These are phyloP conservation scores for Andrographis paniculata DNA, from an alignment of 305 asterid species.

Conservation along the genomic window DNA sequence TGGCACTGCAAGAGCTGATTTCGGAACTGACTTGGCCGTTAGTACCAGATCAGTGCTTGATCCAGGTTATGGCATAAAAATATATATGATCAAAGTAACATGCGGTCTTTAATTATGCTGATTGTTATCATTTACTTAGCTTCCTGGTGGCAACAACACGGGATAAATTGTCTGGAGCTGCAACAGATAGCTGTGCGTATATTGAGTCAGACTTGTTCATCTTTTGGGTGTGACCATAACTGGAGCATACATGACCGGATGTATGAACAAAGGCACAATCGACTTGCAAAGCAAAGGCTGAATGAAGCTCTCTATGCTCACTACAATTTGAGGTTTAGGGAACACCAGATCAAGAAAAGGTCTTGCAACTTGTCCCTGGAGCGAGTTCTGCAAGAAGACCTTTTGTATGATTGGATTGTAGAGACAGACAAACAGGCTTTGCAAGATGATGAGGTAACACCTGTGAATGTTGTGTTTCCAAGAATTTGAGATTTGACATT, in stretches of 20 bases:
- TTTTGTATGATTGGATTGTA: constrained; percentile 71
- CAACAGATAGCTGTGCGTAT: constrained; percentile 84
- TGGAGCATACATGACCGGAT: constrained; percentile 84
- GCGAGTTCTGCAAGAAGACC: constrained; percentile 60
- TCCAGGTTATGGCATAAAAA: constrained; percentile 61
- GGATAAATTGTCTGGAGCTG: constrained; percentile 87
- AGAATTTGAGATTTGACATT: constrained; percentile 9
- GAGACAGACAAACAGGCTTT: constrained; percentile 59
- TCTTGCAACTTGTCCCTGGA: constrained; percentile 40
- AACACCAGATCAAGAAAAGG: constrained; percentile 75
- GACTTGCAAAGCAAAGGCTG: constrained; percentile 63
- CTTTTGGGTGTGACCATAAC: constrained; percentile 82
- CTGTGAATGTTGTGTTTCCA: constrained; percentile 10
- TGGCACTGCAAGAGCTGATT: constrained; percentile 87
- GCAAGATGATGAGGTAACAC: constrained; percentile 78
- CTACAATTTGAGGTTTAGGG: constrained; percentile 87
- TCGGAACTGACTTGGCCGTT: constrained; percentile 93
- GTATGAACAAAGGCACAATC: constrained; percentile 53
- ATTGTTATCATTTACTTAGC: constrained; percentile 37
- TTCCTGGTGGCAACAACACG: constrained; percentile 99
- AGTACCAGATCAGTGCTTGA: constrained; percentile 86
- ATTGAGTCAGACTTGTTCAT: constrained; percentile 86
- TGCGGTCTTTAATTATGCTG: constrained; percentile 21
- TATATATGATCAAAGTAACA: constrained; percentile 13
- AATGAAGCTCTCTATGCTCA: constrained; percentile 62